Evolutionary conservation across 2,329 filamentous ascomycete genomes (phyloP).

Genomic region (Hansfordia pulvinata): DNA sequence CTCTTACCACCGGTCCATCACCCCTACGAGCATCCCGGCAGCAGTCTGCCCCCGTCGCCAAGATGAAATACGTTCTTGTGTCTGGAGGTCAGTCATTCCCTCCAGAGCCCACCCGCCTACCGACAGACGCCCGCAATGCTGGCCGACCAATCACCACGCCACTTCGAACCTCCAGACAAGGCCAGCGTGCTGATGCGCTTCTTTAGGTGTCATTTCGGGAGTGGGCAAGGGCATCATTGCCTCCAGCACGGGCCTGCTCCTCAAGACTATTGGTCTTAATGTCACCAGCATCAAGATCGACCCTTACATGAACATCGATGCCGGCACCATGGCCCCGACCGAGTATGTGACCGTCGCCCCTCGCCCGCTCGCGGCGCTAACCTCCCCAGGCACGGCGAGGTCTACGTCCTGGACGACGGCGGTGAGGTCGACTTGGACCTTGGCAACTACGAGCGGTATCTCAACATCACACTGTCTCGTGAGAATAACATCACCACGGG

Average conservation of each 20-base stretch:
- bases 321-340: constrained; percentile 37
- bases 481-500: constrained; percentile 97
- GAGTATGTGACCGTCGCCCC: constrained; percentile 14
- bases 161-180: neutral
- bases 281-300: constrained; percentile 42
- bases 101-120: constrained; percentile 3
- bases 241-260: constrained; percentile 58
- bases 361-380: constrained; percentile 3
- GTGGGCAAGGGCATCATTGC: constrained; percentile 49
- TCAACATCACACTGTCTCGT: constrained; percentile 65
- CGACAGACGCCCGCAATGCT: neutral
- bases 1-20: too few species aligned
- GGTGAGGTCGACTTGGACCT: constrained; percentile 44
- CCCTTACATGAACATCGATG: constrained; percentile 65
- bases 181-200: constrained; percentile 6
- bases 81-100: constrained; percentile 47
- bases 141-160: constrained; percentile 5
- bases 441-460: constrained; percentile 51
- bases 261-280: constrained; percentile 70
- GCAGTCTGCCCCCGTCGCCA: constrained; percentile 16
- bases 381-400: constrained; percentile 60
- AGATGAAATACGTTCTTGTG: constrained; percentile 73
- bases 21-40: too few species aligned
- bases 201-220: constrained; percentile 25
- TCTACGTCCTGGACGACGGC: constrained; percentile 76